Evolutionary conservation across 768 basidiomycete species (phyloP).

Genomic region (Hygrophorus pudorinus): DNA sequence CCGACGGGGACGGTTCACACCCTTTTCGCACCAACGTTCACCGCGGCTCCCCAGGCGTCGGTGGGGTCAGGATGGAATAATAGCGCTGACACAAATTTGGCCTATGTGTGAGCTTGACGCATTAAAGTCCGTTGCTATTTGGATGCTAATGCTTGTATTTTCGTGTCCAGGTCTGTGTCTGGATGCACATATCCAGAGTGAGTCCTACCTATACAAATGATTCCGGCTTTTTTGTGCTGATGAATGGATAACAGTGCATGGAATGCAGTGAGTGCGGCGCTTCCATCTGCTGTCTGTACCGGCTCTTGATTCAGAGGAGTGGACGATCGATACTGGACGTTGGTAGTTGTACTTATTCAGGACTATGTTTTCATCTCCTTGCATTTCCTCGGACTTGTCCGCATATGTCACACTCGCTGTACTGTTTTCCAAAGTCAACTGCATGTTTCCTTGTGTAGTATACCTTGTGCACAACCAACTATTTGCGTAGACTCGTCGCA

Average conservation of each 20-base stretch:
- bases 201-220: slow-evolving; percentile 11
- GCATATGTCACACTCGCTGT: too few species aligned
- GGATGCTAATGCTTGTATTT: slow-evolving; percentile 4
- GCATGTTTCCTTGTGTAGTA: too few species aligned
- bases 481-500: too few species aligned
- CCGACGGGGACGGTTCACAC: slow-evolving; percentile 57
- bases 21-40: slow-evolving; percentile 53
- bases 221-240: slow-evolving; percentile 3
- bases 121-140: slow-evolving; percentile 1
- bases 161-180: slow-evolving; percentile 31
- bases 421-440: too few species aligned
- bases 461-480: too few species aligned
- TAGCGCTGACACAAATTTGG: slow-evolving; percentile 46
- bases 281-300: slow-evolving; percentile 37
- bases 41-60: slow-evolving; percentile 37
- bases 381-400: too few species aligned
- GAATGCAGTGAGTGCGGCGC: slow-evolving; percentile 40
- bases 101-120: slow-evolving; percentile 35
- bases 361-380: too few species aligned
- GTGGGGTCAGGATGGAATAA: slow-evolving; percentile 77
- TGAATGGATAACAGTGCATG: slow-evolving; percentile 34
- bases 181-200: slow-evolving; percentile 59
- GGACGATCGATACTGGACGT: too few species aligned
- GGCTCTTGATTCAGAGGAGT: slow-evolving; percentile 10
- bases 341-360: too few species aligned